These are phyloP conservation scores for Phylloporus sp. DNA, from an alignment of 768 basidiomycete species.

Conservation along the genomic window DNA sequence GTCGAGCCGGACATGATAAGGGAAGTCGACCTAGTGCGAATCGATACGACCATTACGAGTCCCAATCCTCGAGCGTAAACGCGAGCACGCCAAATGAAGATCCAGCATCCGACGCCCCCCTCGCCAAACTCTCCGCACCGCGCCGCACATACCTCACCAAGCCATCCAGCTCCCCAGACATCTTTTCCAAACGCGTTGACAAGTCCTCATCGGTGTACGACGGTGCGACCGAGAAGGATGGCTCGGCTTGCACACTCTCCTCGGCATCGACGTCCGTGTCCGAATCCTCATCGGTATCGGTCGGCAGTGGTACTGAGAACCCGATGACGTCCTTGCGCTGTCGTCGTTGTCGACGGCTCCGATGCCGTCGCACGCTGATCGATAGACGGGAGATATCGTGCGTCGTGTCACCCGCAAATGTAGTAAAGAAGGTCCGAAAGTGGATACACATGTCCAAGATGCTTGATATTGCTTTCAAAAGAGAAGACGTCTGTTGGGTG, in stretches of 20 bases:
- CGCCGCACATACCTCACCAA: slow-evolving; percentile 66
- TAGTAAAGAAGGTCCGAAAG: slow-evolving; percentile 61
- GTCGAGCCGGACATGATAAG: too few species aligned
- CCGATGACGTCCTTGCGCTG: slow-evolving; percentile 58
- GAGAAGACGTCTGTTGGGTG: slow-evolving; percentile 52
- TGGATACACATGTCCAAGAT: slow-evolving; percentile 72
- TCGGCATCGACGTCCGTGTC: slow-evolving; percentile 35
- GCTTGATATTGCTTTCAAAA: slow-evolving; percentile 62
- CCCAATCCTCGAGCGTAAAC: slow-evolving; percentile 80
- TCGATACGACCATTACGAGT: slow-evolving; percentile 27
- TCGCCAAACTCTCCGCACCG: slow-evolving; percentile 66
- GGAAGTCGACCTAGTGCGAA: too few species aligned
- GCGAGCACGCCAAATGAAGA: slow-evolving; percentile 67
- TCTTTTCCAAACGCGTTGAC: slow-evolving; percentile 52
- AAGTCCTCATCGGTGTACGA: slow-evolving; percentile 46
- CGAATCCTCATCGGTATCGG: slow-evolving; percentile 30
- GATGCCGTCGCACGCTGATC: slow-evolving; percentile 53
- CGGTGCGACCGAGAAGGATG: slow-evolving; percentile 41
- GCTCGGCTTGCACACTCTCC: slow-evolving; percentile 16
- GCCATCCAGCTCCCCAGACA: slow-evolving; percentile 67
- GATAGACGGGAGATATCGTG: slow-evolving; percentile 52
- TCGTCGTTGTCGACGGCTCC: slow-evolving; percentile 55
- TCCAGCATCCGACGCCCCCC: slow-evolving; percentile 55
- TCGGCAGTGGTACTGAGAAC: slow-evolving; percentile 42
- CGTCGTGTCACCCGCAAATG: slow-evolving; percentile 58